Evolutionary conservation across 148 eudicot genomes (phyloP).

Genomic region (Fagopyrum esculentum): DNA sequence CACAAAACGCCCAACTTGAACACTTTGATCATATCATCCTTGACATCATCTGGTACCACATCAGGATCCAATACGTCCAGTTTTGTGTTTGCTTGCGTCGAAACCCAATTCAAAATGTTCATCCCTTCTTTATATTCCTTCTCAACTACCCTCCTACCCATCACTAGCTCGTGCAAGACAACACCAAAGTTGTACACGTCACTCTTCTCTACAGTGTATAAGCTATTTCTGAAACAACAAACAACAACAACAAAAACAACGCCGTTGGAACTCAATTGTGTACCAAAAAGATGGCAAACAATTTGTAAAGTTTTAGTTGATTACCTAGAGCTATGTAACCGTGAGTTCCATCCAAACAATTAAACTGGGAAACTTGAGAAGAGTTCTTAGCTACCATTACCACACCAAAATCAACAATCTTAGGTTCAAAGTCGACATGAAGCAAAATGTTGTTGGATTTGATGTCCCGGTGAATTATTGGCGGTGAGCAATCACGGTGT

Average conservation of each 20-base stretch:
- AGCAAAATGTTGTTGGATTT: slow-evolving; percentile 86
- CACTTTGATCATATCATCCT: slow-evolving; percentile 27
- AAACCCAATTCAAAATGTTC: slow-evolving; percentile 63
- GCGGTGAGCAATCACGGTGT: slow-evolving; percentile 75
- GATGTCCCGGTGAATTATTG: slow-evolving; percentile 75
- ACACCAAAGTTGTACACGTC: slow-evolving; percentile 91
- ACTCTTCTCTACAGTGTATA: slow-evolving; percentile 55
- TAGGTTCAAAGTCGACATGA: slow-evolving; percentile 65
- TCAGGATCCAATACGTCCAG: background rate
- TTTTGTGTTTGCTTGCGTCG: background rate
- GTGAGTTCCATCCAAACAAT: slow-evolving; percentile 81
- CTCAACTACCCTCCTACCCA: slow-evolving; percentile 61
- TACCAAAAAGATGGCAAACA: background rate
- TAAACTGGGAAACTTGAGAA: slow-evolving; percentile 19
- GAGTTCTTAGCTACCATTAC: slow-evolving; percentile 44
- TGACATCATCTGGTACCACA: background rate
- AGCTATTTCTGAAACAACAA: slow-evolving; percentile 53
- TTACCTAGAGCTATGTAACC: slow-evolving; percentile 97
- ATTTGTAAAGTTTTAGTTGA: slow-evolving; percentile 11
- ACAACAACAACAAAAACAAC: no score
- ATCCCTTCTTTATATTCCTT: slow-evolving; percentile 69
- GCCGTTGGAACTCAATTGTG: background rate
- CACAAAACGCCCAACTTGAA: slow-evolving; percentile 59
- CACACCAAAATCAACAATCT: slow-evolving; percentile 85
- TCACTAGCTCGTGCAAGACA: slow-evolving; percentile 71